Evolutionary conservation across 2,329 filamentous ascomycete genomes (phyloP).

Genomic region (Mariannaea elegans): DNA sequence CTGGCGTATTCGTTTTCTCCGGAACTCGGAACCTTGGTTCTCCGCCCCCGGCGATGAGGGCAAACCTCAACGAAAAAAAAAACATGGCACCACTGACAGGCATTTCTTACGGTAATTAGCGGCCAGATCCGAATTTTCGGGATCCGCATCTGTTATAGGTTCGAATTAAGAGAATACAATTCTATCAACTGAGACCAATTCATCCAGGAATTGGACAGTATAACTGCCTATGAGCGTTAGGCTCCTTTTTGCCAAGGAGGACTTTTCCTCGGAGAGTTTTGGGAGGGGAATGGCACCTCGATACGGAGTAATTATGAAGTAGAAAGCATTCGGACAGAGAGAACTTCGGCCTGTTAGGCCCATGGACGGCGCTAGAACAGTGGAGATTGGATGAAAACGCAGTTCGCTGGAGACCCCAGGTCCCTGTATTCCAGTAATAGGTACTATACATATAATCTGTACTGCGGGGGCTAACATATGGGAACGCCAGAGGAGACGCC

Average conservation of each 20-base stretch:
- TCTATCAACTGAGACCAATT: not conserved
- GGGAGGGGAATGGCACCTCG: no score
- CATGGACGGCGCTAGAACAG: conserved; percentile 8
- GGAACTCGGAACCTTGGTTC: conserved; percentile 24
- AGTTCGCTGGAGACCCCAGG: not conserved
- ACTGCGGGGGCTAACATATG: no score
- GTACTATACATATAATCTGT: no score
- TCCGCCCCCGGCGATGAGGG: not conserved
- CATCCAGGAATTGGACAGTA: not conserved
- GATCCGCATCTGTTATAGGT: not conserved
- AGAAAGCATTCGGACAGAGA: not conserved
- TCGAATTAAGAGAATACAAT: not conserved
- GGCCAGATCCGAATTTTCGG: conserved; percentile 15
- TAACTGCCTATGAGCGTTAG: no score
- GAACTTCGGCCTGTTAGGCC: not conserved
- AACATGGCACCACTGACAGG: conserved; percentile 9
- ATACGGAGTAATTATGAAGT: no score
- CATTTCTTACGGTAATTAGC: not conserved
- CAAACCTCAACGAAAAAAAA: conserved; percentile 1
- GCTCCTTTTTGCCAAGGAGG: no score
- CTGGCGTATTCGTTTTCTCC: conserved; percentile 37
- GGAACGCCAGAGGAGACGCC: no score
- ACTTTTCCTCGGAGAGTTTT: no score
- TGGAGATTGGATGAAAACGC: not conserved
- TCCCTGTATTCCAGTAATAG: conserved; percentile 7